phyloP scores from a whole-genome alignment of 225 moss, liverwort and hornwort species.

The Pleurozium schreberi region DNA sequence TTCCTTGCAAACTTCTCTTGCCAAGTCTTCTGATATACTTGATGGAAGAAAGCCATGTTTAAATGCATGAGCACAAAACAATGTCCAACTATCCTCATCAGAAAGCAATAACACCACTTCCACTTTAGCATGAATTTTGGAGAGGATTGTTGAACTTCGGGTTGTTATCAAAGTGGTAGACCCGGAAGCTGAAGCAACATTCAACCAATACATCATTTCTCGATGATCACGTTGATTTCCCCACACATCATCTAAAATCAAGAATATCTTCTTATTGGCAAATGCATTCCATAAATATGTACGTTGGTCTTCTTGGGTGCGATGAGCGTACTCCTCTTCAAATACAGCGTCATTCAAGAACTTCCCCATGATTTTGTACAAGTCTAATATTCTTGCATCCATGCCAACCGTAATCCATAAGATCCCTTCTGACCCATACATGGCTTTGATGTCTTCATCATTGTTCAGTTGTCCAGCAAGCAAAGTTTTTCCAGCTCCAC shows the following conservation, averaged over 20 bases:
- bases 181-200: neutral
- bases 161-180: neutral
- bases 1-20: neutral
- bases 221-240: neutral
- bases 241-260: neutral
- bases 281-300: neutral
- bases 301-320: neutral
- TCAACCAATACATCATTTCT: neutral
- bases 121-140: neutral
- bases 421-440: neutral
- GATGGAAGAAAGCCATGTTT: too few relatives aligned
- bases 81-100: neutral
- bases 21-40: neutral
- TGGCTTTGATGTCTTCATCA: neutral
- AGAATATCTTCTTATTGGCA: neutral
- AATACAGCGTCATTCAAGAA: neutral
- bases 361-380: neutral
- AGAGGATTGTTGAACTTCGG: neutral
- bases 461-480: neutral
- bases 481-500: neutral
- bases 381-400: neutral
- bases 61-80: neutral
- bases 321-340: neutral
- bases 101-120: neutral
- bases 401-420: neutral